Conservation (phyloP, 768 basidiomycete species). For the Cystobasidium tubakii region DNA sequence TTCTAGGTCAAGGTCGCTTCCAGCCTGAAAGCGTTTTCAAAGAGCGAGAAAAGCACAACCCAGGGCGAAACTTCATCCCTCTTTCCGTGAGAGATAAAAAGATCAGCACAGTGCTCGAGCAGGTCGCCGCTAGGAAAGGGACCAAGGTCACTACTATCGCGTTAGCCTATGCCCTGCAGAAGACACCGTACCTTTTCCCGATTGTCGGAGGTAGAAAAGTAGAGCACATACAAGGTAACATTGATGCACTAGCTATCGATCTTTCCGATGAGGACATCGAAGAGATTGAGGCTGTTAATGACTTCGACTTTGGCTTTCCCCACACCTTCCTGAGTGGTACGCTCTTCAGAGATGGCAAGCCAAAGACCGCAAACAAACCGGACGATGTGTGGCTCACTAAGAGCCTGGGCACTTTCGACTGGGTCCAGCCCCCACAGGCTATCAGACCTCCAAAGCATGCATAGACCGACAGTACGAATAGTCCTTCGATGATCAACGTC, state of each 20-base stretch:
- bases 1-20: constrained; percentile 32
- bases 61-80: constrained; percentile 17
- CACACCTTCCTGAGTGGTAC: background rate
- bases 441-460: no score
- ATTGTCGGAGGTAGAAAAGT: constrained; percentile 42
- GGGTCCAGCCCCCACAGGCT: no score
- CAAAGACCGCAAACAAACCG: no score
- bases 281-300: constrained; percentile 18
- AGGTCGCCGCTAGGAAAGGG: constrained; percentile 32
- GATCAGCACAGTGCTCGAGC: constrained; percentile 15
- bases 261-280: constrained; percentile 11
- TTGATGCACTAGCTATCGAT: constrained; percentile 22
- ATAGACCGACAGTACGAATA: no score
- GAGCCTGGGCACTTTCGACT: no score
- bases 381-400: no score
- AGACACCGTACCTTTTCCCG: constrained; percentile 33
- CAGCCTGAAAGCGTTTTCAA: constrained; percentile 22
- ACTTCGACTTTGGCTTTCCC: constrained; percentile 9
- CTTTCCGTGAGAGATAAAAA: constrained; percentile 5
- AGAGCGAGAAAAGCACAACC: constrained; percentile 29
- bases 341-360: no score
- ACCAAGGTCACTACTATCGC: constrained; percentile 33
- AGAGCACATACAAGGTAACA: constrained; percentile 40
- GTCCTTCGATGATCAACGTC: no score
- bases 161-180: constrained; percentile 24